Evolutionary conservation across 768 basidiomycete genomes (phyloP), one percentile per base, ranked within the genome.

Genomic region (Thelephora ganbajun): DNA sequence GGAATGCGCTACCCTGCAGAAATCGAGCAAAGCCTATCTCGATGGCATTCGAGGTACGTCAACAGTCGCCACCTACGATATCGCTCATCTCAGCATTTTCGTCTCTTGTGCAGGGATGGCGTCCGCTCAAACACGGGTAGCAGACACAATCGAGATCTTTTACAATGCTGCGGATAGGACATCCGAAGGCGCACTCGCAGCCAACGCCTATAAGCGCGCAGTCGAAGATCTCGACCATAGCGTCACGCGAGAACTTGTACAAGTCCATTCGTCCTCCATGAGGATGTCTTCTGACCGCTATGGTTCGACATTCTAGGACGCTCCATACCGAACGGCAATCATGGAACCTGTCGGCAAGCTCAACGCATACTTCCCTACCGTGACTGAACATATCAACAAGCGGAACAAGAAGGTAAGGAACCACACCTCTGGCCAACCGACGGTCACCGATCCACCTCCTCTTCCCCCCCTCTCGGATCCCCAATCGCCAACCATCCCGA

Each of bases 311-410:
- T 36, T 30, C 11, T 54, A 97, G 92, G 96, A 99, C 51, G 79
- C 77, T 1, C 94, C 96, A 3, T 99, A 86, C 66, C 79, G 96
- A 26, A 90, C 91, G 22, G 90, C 94, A 19, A 83, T 98, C 44
- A 80, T 93, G 48, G 96, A 98, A 59, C 96, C 96, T 2, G 69
- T 97, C 3, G 92, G 93, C 2, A 96, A 93, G 69, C 89, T 99
- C 80, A 90, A 88, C 60, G 83, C 87, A 0, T 96, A 96, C 63
- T 94, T 90, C 66, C 89, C 91, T 2, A 67, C 88, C 30, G 80
- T 97, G 62, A 96, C 96, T 60, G 89, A 93, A 50, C 88, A 93
- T 48, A 90, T 99, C 52, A 51, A 76, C 46, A 99, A 99, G 66
- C 78, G 96, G 46, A 87, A 94, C 67, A 94, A 99, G 72, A 99